Evolutionary conservation across 2,329 filamentous ascomycete genomes (phyloP).

Genomic region (Aspergillus fijiensis): DNA sequence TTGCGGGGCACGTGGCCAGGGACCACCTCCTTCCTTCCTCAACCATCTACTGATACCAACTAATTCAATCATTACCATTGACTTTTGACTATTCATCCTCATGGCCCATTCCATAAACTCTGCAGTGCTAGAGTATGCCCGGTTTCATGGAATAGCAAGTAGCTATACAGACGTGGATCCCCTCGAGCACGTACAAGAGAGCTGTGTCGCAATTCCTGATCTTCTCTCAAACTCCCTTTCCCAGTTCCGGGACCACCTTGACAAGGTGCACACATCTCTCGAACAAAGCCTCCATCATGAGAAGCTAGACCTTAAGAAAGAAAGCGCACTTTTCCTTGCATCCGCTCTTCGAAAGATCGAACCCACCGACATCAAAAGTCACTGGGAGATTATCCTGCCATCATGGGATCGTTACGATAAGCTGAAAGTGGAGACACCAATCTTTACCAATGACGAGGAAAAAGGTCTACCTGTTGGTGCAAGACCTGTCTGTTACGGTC

Average conservation of each 20-base stretch:
- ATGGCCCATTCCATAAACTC: slow-evolving; percentile 28
- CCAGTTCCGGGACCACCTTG: slow-evolving; percentile 16
- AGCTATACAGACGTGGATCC: slow-evolving; percentile 37
- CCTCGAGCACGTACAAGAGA: slow-evolving; percentile 16
- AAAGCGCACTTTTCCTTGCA: slow-evolving; percentile 31
- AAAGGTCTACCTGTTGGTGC: slow-evolving; percentile 45
- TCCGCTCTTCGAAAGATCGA: slow-evolving; percentile 25
- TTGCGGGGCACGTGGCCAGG: neutral
- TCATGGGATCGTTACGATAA: slow-evolving; percentile 21
- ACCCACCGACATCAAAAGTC: slow-evolving; percentile 11
- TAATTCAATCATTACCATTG: neutral
- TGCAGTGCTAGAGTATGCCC: slow-evolving; percentile 49
- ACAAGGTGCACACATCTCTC: slow-evolving; percentile 12
- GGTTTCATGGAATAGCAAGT: slow-evolving; percentile 44
- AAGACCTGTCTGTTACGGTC: slow-evolving; percentile 5
- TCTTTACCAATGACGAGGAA: slow-evolving; percentile 47
- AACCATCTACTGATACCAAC: neutral
- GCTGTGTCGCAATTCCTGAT: slow-evolving; percentile 13
- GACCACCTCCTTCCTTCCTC: neutral
- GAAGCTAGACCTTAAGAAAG: slow-evolving; percentile 36
- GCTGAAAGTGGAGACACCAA: slow-evolving; percentile 48
- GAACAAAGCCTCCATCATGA: slow-evolving; percentile 24
- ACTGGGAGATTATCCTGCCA: slow-evolving; percentile 23
- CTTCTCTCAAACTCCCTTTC: slow-evolving; percentile 17
- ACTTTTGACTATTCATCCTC: neutral